Evolutionary conservation across 139 green algal species (phyloP), one percentile per base, ranked within the genome.

Genomic region (Edaphochlamys debaryana): DNA sequence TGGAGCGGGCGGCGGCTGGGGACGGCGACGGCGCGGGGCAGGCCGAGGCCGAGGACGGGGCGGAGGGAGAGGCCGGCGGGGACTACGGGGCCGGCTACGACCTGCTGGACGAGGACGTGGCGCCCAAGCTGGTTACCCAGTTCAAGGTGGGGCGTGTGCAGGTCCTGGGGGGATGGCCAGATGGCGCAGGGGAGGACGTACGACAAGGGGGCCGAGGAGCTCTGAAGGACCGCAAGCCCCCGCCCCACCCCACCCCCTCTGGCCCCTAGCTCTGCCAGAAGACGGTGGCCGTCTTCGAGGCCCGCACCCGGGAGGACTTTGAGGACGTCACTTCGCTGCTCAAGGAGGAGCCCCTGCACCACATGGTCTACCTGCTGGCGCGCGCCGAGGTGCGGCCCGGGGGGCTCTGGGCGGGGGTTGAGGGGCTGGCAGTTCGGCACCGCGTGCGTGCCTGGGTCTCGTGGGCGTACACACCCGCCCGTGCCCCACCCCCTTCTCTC

Each of bases 311-410:
- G 66, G 92, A 95, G 69, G 90, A 95, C 87, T 94, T 94, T 80
- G 80, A 91, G 85, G 92, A 95, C 62, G 92, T 95, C 32, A 85
- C 92, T 4, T 79, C 82, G 19, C 84, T 95, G 69, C 81, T 95
- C 45, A 90, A 90, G 7, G 86, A 92, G 68, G 90, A 92, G 81
- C 94, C 90, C 32, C 90, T 90, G 32, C 85, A 95, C 80, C 90
- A 91, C 40, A 95, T 95, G 92, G 93, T 87, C 13, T 94, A 94
- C 67, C 71, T 94, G 75, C 86, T 94, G 13, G 89, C 87, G 30
- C 84, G 91, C 1, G 81, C 93, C 0, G 91, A 94, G 85, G 87
- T 92, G 45, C 38, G 81, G 37, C 1, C 9, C 9, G 62, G n/a
- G 22, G 62, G n/a, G n/a, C n/a, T n/a, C 41, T 56, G 8, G 42